Evolutionary conservation across 768 basidiomycete species (phyloP), one percentile per base, ranked within the genome.

Genomic region (Collybia mongolica): DNA sequence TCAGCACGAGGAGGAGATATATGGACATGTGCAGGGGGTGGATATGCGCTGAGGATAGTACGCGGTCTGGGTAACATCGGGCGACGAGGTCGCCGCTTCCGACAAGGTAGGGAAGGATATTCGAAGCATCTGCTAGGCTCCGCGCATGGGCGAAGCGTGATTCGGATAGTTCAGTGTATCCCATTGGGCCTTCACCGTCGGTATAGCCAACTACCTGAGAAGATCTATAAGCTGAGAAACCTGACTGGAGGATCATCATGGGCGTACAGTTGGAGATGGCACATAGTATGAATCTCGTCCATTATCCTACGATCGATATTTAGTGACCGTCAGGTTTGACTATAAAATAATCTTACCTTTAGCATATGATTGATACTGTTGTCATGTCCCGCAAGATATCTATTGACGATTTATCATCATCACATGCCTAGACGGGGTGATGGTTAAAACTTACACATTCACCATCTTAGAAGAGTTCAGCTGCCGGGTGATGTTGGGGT

Each of bases 31-130:
- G 56, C 9, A 61, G 1, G 3, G 55, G 57, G 22, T 59, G 46
- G 18, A 73, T 60, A 22, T 29, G 51, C 2, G 68, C 64, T 24
- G 29, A 59, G 4, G 71, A 58, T 6, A 68, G 40, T 0, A 66
- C 55, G 6, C 46, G 38, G 51, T 76, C 72, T 3, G 56, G 46
- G 44, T 70, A 77, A 6, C 55, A 56, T n/a, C 69, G 64, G 12
- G 72, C 72, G 14, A 74, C 59, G 12, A 62, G 56, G 12, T 62
- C 54, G 1, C 66, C 70, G 5, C 70, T 65, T 6, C 76, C 75
- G 4, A 60, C 64, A 17, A 78, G 67, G 56, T 75, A 76, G 1
- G 74, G 72, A 1, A 76, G 65, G 14, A 75, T 58, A 49, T 72
- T 72, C 39, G 60, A 63, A 0, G 75, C 71, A 46, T 74, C 74